Evolutionary conservation across 345 rosid species (phyloP).

Genomic region (Iberis pinnata): DNA sequence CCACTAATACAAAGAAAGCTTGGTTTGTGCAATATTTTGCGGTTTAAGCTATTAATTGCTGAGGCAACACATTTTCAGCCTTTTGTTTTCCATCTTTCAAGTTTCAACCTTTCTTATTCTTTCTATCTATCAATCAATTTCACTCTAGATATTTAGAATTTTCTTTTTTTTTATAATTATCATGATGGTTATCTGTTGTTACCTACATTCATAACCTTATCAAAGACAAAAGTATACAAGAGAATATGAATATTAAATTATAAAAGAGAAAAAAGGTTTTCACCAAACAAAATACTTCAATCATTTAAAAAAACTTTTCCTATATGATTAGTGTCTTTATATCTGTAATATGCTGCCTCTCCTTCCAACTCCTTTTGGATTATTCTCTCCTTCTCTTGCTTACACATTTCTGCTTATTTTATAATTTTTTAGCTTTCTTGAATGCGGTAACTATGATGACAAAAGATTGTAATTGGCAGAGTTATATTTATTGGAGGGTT

Average conservation of each 20-base stretch:
- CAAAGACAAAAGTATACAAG: slow-evolving; percentile 27
- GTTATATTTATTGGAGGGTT: background rate
- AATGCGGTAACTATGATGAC: no score
- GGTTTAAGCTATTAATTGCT: slow-evolving; percentile 62
- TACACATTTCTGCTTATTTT: slow-evolving; percentile 12
- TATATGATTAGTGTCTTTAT: slow-evolving; percentile 35
- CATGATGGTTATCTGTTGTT: slow-evolving; percentile 11
- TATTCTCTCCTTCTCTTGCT: slow-evolving; percentile 24
- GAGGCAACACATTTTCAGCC: slow-evolving; percentile 31
- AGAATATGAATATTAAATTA: slow-evolving; percentile 5
- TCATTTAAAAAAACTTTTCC: slow-evolving; percentile 20
- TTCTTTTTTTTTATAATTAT: slow-evolving; percentile 6
- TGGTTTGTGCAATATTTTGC: slow-evolving; percentile 54
- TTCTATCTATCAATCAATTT: slow-evolving; percentile 16
- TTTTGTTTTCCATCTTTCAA: slow-evolving; percentile 15
- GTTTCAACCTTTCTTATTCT: slow-evolving; percentile 16
- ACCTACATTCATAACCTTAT: slow-evolving; percentile 28
- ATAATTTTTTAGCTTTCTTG: background rate
- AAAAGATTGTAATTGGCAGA: no score
- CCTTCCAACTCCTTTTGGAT: slow-evolving; percentile 35
- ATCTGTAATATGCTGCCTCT: slow-evolving; percentile 35
- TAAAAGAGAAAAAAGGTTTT: background rate
- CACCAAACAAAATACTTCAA: slow-evolving; percentile 33
- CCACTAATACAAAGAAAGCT: slow-evolving; percentile 39
- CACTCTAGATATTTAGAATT: slow-evolving; percentile 10